Conservation (phyloP, 2,329 filamentous ascomycete species). For the Colletotrichum plurivorum region DNA sequence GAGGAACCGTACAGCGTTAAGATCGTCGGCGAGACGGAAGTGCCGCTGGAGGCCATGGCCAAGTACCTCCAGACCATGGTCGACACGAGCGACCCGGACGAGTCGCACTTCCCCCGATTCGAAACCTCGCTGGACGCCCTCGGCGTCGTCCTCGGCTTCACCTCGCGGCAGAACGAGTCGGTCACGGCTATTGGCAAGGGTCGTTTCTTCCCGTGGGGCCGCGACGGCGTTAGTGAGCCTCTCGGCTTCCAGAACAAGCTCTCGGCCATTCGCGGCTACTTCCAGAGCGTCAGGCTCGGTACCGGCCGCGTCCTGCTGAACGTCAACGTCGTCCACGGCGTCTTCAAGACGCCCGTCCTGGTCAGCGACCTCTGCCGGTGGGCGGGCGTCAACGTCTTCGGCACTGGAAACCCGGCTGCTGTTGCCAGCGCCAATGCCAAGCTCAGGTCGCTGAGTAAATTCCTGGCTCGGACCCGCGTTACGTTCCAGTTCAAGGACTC, state of each 20-base stretch:
- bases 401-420: background rate
- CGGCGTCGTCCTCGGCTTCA: conserved; percentile 65
- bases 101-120: conserved; percentile 62
- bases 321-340: conserved; percentile 67
- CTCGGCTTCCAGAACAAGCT: conserved; percentile 51
- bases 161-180: conserved; percentile 53
- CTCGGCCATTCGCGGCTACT: conserved; percentile 65
- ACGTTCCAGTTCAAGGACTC: conserved; percentile 49
- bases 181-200: conserved; percentile 60
- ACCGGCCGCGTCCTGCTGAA: conserved; percentile 70
- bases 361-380: conserved; percentile 46
- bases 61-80: conserved; percentile 60
- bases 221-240: conserved; percentile 44
- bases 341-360: conserved; percentile 60
- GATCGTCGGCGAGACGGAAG: conserved; percentile 56
- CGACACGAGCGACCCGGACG: conserved; percentile 51
- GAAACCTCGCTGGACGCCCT: conserved; percentile 64
- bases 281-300: conserved; percentile 67
- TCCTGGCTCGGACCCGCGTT: conserved; percentile 56
- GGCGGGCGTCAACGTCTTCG: conserved; percentile 33
- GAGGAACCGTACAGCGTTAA: conserved; percentile 56
- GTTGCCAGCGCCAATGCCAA: background rate
- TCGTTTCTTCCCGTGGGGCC: conserved; percentile 63
- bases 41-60: conserved; percentile 58
- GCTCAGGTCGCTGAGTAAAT: conserved; percentile 52